Evolutionary conservation across 495 filamentous ascomycete species (phyloP).

Genomic region (Penicillium lividum): DNA sequence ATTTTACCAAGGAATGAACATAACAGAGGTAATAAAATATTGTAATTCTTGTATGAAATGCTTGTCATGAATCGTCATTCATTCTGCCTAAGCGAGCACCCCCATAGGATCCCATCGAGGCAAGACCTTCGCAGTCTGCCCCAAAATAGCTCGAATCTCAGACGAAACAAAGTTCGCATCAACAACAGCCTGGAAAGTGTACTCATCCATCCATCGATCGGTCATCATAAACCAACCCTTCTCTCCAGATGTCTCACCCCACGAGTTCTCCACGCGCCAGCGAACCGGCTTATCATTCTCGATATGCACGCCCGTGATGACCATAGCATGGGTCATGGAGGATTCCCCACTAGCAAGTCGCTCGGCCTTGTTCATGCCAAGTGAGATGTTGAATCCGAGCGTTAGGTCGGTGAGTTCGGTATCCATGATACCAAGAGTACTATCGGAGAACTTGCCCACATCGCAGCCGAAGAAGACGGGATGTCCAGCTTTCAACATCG

Average conservation of each 20-base stretch:
- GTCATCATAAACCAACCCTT: slow-evolving; percentile 87
- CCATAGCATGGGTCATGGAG: slow-evolving; percentile 90
- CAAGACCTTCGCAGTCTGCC: slow-evolving; percentile 66
- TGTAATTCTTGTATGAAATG: not conserved
- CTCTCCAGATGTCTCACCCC: slow-evolving; percentile 65
- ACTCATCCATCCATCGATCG: slow-evolving; percentile 86
- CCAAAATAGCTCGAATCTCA: slow-evolving; percentile 66
- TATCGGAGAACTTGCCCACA: slow-evolving; percentile 77
- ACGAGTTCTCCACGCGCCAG: slow-evolving; percentile 86
- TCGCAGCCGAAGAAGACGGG: slow-evolving; percentile 90
- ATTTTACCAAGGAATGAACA: too few species aligned
- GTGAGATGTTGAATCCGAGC: slow-evolving; percentile 72
- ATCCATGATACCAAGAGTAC: slow-evolving; percentile 72
- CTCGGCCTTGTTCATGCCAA: slow-evolving; percentile 73
- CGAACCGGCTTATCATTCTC: slow-evolving; percentile 63
- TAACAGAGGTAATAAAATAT: not conserved
- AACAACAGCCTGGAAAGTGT: slow-evolving; percentile 84
- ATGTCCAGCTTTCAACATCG: slow-evolving; percentile 71
- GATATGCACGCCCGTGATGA: slow-evolving; percentile 79
- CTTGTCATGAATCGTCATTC: not conserved
- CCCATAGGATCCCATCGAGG: slow-evolving; percentile 91
- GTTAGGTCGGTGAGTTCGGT: slow-evolving; percentile 68
- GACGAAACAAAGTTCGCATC: slow-evolving; percentile 67
- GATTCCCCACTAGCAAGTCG: slow-evolving; percentile 69
- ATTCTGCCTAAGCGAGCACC: slow-evolving; percentile 54